Conservation (phyloP, 768 basidiomycete species). For the Steccherinum ochraceum region DNA sequence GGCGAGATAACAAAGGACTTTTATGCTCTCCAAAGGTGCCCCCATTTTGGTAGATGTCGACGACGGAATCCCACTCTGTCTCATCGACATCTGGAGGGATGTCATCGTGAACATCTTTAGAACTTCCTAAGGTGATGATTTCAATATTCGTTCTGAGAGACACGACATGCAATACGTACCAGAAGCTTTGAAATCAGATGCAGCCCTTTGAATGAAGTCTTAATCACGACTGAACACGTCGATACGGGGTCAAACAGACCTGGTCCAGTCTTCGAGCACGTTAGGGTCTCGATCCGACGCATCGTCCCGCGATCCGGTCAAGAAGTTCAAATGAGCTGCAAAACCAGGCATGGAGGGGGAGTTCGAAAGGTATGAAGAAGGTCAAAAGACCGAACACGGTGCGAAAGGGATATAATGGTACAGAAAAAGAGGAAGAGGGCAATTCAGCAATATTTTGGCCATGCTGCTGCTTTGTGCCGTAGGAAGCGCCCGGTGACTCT, state of each 20-base stretch:
- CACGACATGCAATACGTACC: no score
- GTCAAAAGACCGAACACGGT: neutral
- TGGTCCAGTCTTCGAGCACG: constrained; percentile 22
- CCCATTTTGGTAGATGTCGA: constrained; percentile 10
- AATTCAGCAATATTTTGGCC: no score
- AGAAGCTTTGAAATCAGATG: neutral
- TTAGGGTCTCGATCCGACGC: constrained; percentile 18
- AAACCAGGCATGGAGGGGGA: constrained; percentile 1
- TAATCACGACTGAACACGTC: neutral
- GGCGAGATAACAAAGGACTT: neutral
- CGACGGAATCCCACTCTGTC: constrained; percentile 14
- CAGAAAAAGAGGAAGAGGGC: no score
- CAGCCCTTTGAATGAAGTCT: neutral
- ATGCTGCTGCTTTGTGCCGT: no score
- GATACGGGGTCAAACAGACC: constrained; percentile 9
- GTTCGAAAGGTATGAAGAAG: neutral
- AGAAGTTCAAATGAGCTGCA: constrained; percentile 12
- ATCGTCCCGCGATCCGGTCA: constrained; percentile 16
- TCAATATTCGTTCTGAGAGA: neutral
- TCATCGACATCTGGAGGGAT: constrained; percentile 7
- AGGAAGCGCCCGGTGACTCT: neutral
- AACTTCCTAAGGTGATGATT: neutral
- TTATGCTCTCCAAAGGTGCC: neutral
- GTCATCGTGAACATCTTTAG: neutral
- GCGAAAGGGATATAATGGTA: no score